Evolutionary conservation across 306 rosid species (phyloP).

Genomic region (Vicia sativa): DNA sequence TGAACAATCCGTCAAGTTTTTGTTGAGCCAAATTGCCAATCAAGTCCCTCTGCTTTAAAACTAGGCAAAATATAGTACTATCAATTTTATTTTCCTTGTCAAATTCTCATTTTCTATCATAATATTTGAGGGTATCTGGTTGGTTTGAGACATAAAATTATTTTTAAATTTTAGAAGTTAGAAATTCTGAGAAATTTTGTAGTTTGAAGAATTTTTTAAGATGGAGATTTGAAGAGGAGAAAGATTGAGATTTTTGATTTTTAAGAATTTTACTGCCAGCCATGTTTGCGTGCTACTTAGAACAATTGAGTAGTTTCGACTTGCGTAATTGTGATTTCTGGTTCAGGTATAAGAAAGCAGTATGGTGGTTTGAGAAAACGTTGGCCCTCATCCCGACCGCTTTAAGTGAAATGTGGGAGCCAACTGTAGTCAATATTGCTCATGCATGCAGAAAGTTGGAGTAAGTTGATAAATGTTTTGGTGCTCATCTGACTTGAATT

Average conservation of each 20-base stretch:
- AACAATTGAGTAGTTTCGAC: constrained; percentile 32
- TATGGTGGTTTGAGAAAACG: constrained; percentile 91
- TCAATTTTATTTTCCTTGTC: background rate
- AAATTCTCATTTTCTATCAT: background rate
- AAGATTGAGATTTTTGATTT: background rate
- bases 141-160: background rate
- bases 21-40: background rate
- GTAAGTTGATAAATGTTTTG: constrained; percentile 54
- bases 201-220: background rate
- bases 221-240: background rate
- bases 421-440: constrained; percentile 89
- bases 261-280: background rate
- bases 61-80: background rate
- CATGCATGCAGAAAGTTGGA: constrained; percentile 89
- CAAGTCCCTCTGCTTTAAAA: background rate
- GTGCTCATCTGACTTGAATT: constrained; percentile 14
- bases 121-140: background rate
- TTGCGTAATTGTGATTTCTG: constrained; percentile 39
- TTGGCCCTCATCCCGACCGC: constrained; percentile 75
- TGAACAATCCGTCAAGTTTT: background rate
- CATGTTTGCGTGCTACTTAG: constrained; percentile 20
- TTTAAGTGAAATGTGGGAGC: constrained; percentile 92
- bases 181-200: background rate
- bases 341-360: constrained; percentile 79
- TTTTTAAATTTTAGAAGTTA: background rate